Evolutionary conservation across 345 rosid genomes (phyloP).

Genomic region (Eucalyptus curtisii): DNA sequence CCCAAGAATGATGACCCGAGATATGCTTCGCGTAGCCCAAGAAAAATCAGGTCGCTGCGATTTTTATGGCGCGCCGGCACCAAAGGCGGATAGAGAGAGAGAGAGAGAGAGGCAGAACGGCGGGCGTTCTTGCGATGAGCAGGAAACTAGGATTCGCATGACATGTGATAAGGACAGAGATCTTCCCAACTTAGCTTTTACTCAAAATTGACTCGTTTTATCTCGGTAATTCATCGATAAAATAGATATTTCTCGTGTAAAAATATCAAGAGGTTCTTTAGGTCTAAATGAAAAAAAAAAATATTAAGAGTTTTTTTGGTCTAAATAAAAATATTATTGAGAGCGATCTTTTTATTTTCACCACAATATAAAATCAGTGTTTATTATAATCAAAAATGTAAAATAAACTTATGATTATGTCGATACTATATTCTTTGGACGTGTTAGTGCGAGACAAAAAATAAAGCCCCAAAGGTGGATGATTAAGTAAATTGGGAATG

Average conservation of each 20-base stretch:
- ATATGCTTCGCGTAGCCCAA: background rate
- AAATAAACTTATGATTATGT: accelerated
- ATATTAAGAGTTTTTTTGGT: no score
- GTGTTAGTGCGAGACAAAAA: background rate
- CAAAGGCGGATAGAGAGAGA: background rate
- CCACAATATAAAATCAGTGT: no score
- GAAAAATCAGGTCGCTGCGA: background rate
- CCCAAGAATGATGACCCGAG: background rate
- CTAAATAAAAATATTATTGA: no score
- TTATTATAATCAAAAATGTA: background rate
- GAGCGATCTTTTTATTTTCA: background rate
- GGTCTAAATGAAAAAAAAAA: no score
- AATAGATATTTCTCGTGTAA: background rate
- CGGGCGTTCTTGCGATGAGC: background rate
- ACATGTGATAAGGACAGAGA: background rate
- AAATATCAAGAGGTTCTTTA: no score
- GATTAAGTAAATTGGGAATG: background rate
- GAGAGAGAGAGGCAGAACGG: background rate
- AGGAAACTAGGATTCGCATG: background rate
- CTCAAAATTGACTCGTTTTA: background rate
- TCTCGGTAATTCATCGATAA: background rate
- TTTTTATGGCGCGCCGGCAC: background rate
- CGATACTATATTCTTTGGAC: background rate
- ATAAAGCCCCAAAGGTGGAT: background rate
- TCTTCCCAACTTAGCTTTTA: background rate